Base-by-base conservation (phyloP, 2,329 filamentous ascomycete species). In the Penicillium fuscoglaucum region DNA sequence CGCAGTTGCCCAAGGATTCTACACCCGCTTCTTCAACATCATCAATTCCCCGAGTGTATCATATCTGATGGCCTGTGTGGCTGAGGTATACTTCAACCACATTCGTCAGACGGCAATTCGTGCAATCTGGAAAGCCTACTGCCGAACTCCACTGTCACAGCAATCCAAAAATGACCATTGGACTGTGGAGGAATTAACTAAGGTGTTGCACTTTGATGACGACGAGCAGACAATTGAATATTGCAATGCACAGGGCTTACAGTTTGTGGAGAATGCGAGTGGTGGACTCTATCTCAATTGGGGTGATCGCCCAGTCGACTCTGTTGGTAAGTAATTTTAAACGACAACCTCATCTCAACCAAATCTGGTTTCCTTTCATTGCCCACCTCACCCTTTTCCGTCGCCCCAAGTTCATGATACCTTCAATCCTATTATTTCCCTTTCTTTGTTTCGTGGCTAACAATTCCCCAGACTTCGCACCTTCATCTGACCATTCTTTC, bases 31-130 rank as follows among this genome's bases (percentile, higher is more conserved):
- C 64, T 88, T 86, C 78, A 77, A 75, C 10, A 66, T 85, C 19
- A 71, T 88, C 43, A 76, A 78, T 54, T 87, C 84, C 1, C 76
- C 76, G 4, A 75, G 78, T 33, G 79, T 85, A 1, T 84, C 85
- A 0, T 88, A 87, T 65, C 73, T 87, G 8, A 84, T 86, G 81
- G 85, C 82, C 8, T 88, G 86, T 70, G 83, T 86, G 26, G 83
- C 84, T 1, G 86, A 88, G 65, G 82, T 86, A 12, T 83, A 83
- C 61, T 88, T 88, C 72, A 83, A 83, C 54, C 74, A 82, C 28
- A 74, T 88, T 44, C 82, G 86, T 12, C 79, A 83, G 51, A 81
- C 79, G 26, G 80, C 82, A 6, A 77, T 88, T 46, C 80, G 83
- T 40, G 77, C 79, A 3, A 80, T 86, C 41, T 83, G 79, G 79